phyloP scores from a whole-genome alignment of 176 grass and related monocot genomes.

The Zizania latifolia region DNA sequence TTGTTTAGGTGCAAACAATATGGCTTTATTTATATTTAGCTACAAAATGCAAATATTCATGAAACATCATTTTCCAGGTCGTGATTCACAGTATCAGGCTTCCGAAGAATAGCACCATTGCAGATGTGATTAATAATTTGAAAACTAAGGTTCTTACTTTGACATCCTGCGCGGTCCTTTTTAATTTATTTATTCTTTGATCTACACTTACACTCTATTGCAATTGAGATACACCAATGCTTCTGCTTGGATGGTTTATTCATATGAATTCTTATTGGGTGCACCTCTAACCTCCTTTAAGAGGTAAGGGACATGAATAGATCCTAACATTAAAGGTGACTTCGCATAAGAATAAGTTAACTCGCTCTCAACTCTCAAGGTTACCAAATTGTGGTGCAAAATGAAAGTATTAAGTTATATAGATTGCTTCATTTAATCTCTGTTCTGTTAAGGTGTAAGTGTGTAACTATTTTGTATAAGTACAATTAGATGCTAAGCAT shows the following conservation, averaged over 20 bases:
- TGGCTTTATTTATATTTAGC: constrained; percentile 14
- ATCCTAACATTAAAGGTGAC: not conserved
- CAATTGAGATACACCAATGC: not conserved
- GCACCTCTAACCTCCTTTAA: not conserved
- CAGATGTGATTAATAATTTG: constrained; percentile 82
- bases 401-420: not conserved
- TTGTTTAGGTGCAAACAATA: constrained; percentile 27
- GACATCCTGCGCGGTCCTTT: not conserved
- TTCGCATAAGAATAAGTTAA: constrained; percentile 3
- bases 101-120: constrained; percentile 88
- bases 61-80: constrained; percentile 46
- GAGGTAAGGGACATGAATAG: not conserved
- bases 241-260: not conserved
- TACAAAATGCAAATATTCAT: constrained; percentile 27
- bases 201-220: not conserved
- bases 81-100: constrained; percentile 80
- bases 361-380: not conserved
- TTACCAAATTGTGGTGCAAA: not conserved
- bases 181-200: constrained; percentile 1
- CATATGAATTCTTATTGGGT: not conserved
- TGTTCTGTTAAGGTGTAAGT: not conserved
- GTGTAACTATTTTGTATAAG: not conserved
- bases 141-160: constrained; percentile 67
- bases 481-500: not conserved
- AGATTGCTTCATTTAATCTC: not conserved